phyloP scores from a whole-genome alignment of 1,284 basidiomycete species.

The Testicularia cyperi region DNA sequence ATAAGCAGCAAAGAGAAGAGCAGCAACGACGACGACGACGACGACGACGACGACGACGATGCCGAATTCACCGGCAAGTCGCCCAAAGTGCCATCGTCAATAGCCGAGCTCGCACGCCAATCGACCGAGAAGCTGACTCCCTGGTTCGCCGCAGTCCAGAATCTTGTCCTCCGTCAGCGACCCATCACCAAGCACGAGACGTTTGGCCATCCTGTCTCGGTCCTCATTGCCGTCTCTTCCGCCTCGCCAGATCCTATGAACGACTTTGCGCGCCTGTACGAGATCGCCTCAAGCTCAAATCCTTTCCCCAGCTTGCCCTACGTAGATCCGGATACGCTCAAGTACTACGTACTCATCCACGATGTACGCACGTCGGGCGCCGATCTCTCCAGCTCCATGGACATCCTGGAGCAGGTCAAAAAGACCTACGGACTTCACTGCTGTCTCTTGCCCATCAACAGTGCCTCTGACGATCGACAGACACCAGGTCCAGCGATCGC shows the following conservation, averaged over 20 bases:
- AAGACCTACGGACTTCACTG: constrained; percentile 57
- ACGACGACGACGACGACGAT: background rate
- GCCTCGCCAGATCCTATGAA: constrained; percentile 54
- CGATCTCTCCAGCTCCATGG: constrained; percentile 41
- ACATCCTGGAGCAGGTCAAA: constrained; percentile 50
- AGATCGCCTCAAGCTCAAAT: constrained; percentile 22
- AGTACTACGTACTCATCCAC: constrained; percentile 56
- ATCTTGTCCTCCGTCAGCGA: constrained; percentile 30
- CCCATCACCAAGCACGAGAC: constrained; percentile 41
- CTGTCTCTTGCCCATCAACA: constrained; percentile 54
- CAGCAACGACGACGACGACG: constrained; percentile 1
- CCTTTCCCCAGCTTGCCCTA: constrained; percentile 43
- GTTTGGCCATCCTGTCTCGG: constrained; percentile 36
- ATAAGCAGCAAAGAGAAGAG: background rate
- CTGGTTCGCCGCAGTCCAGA: constrained; percentile 43
- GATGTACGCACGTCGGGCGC: constrained; percentile 36
- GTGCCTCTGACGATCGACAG: constrained; percentile 24
- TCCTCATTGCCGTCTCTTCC: constrained; percentile 49
- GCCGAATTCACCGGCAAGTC: background rate
- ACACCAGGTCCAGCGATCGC: constrained; percentile 13
- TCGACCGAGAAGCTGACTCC: constrained; percentile 35
- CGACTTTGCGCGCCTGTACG: constrained; percentile 54
- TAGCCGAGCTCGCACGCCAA: constrained; percentile 7
- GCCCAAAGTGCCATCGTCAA: too few relatives aligned
- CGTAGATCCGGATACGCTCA: constrained; percentile 48